Evolutionary conservation across 148 eudicot genomes (phyloP), one percentile per base, ranked within the genome.

Genomic region (Fagopyrum homotropicum): DNA sequence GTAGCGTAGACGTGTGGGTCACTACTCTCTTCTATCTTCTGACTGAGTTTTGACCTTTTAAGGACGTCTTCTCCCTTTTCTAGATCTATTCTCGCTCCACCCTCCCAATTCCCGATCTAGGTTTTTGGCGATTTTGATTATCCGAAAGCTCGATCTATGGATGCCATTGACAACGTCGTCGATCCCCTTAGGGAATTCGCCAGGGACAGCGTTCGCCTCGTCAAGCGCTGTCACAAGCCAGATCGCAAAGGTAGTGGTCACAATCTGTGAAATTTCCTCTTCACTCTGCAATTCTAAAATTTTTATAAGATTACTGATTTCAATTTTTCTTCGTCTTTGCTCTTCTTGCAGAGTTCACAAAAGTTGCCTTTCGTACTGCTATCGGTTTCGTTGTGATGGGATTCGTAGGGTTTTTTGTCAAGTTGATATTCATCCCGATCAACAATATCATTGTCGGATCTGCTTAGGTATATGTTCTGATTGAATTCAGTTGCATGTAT

Each of bases 171-270:
- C 69, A 56, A 74, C 43, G 82, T 80, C n/a, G 69, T 80, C 73
- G 82, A 80, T 73, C 82, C 82, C 19, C 72, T 76, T 29, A 80
- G 82, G 68, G 82, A 80, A 11, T 80, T 80, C 82, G 45, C 79
- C 74, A 76, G 59, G 79, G 82, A 80, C 69, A 80, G 76, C 69
- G 17, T 69, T 76, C 82, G 82, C 74, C 79, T 80, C 16, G 82
- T 80, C 76, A 80, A 80, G 76, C 61, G 82, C 8, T 80, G 82
- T 73, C 79, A 80, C 76, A 80, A 80, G 66, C 82, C 82, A 14
- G 82, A 80, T 72, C 79, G 79, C 71, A 76, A 76, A 76, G 82
- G 79, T 75, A 45, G 15, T 69, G 45, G 4, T 74, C 61, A 35
- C 68, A 5, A 61, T 26, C 16, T 19, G 26, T 10, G 15, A 29